Percentiles rank a stretch among this genome's conserved stretches.
phyloP scores from a whole-genome alignment of 2,329 filamentous ascomycete genomes.

The Metarhizium brunneum region DNA sequence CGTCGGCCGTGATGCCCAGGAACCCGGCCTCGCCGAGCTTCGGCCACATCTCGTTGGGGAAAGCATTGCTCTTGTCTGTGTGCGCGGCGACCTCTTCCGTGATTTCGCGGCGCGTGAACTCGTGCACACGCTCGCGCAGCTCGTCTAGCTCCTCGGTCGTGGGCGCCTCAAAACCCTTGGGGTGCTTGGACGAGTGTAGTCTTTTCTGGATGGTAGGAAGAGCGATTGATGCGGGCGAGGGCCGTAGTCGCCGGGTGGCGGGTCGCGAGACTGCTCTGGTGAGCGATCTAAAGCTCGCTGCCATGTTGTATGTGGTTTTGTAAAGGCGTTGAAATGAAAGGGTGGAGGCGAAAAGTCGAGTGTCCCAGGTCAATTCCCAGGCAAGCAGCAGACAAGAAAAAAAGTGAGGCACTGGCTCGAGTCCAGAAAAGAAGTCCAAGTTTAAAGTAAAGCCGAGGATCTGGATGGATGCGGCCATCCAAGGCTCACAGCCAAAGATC shows the following conservation, averaged over 20 bases:
- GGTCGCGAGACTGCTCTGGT: constrained; percentile 27
- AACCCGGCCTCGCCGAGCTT: constrained; percentile 89
- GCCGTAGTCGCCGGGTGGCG: constrained; percentile 11
- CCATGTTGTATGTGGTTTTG: constrained; percentile 20
- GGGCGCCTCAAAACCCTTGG: constrained; percentile 57
- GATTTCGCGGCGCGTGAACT: constrained; percentile 85
- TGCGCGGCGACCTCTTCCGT: constrained; percentile 69
- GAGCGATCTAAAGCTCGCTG: constrained; percentile 27
- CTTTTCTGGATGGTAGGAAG: constrained; percentile 29
- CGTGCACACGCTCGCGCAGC: constrained; percentile 74
- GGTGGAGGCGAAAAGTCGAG: too few species aligned
- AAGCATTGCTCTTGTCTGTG: constrained; percentile 81
- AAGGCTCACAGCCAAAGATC: constrained; percentile 6
- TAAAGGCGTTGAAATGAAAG: too few species aligned
- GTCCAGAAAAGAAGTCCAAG: too few species aligned
- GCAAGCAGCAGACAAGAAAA: too few species aligned
- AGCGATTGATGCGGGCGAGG: constrained; percentile 9
- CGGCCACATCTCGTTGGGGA: constrained; percentile 85
- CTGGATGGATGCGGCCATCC: constrained; percentile 1
- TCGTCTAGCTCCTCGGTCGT: constrained; percentile 66
- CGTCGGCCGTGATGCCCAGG: constrained; percentile 86
- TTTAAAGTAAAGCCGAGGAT: too few species aligned
- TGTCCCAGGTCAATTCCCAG: too few species aligned
- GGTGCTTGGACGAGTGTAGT: constrained; percentile 49
- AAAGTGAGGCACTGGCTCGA: too few species aligned